Conservation (phyloP, 768 basidiomycete species). For the Rubroboletus pulcherrimus region DNA sequence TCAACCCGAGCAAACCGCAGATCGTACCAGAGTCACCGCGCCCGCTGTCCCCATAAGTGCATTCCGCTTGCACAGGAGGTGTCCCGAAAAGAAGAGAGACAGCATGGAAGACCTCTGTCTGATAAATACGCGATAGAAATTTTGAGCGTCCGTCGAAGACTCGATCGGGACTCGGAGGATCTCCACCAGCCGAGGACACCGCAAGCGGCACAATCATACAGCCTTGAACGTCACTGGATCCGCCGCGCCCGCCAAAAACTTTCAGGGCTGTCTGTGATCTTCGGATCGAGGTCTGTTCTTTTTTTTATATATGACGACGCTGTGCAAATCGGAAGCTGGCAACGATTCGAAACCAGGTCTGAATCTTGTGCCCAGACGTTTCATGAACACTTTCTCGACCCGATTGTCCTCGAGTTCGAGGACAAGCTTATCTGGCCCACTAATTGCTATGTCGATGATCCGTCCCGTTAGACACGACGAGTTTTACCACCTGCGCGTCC, state of each 20-base stretch:
- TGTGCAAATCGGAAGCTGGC: neutral
- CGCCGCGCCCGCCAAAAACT: neutral
- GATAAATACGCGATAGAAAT: constrained; percentile 18
- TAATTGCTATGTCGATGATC: neutral
- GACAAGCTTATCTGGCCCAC: constrained; percentile 3
- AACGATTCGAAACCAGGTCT: neutral
- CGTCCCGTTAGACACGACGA: constrained; percentile 7
- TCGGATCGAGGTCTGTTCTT: constrained; percentile 11
- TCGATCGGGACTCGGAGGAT: constrained; percentile 9
- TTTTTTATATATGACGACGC: neutral
- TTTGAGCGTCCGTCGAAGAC: constrained; percentile 19
- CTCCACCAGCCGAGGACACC: constrained; percentile 18
- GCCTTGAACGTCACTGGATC: constrained; percentile 16
- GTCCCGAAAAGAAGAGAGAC: constrained; percentile 14
- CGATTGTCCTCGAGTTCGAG: constrained; percentile 1
- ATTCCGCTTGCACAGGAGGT: neutral
- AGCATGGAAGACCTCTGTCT: constrained; percentile 12
- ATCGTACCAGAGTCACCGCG: neutral
- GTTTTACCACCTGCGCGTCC: neutral
- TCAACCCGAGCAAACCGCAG: no score
- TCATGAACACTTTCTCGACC: neutral
- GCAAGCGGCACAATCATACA: constrained; percentile 9
- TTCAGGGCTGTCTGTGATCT: constrained; percentile 15
- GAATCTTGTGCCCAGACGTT: neutral
- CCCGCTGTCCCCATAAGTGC: constrained; percentile 1